These are phyloP conservation scores for Chenopodium formosanum DNA, from an alignment of 148 eudicot genomes.

Conservation along the genomic window DNA sequence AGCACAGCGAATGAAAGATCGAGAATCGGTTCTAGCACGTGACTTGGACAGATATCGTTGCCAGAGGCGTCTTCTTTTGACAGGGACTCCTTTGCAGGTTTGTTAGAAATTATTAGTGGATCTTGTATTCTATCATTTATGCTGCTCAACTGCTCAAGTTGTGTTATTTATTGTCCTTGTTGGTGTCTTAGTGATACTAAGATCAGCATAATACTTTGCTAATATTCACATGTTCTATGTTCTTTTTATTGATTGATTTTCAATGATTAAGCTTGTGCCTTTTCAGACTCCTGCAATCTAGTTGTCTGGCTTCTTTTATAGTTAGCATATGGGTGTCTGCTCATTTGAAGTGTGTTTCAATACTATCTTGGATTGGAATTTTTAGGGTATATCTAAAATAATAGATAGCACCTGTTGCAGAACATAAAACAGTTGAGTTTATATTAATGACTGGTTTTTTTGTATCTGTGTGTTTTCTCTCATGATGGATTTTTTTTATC, in stretches of 20 bases:
- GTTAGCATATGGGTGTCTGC: background rate
- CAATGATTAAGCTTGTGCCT: background rate
- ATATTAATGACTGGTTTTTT: background rate
- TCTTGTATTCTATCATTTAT: background rate
- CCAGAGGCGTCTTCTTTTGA: slow-evolving; percentile 94
- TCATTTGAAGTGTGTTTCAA: background rate
- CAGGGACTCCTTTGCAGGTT: slow-evolving; percentile 98
- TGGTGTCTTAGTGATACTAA: slow-evolving; percentile 1
- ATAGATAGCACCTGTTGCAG: background rate
- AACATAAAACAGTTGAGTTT: background rate
- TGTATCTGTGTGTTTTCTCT: slow-evolving; percentile 11
- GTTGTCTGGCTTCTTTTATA: background rate
- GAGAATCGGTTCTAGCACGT: slow-evolving; percentile 96
- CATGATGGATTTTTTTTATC: slow-evolving; percentile 13
- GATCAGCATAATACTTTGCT: background rate
- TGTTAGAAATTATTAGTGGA: slow-evolving; percentile 13
- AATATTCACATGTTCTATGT: background rate
- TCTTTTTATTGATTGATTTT: background rate
- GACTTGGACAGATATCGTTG: slow-evolving; percentile 97
- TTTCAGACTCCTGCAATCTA: background rate
- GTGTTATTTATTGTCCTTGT: background rate
- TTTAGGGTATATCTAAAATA: background rate
- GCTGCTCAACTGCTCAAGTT: background rate
- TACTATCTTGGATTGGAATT: background rate
- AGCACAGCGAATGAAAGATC: slow-evolving; percentile 98